Conservation (phyloP, 2,329 filamentous ascomycete species). For the Clonostachys chloroleuca region DNA sequence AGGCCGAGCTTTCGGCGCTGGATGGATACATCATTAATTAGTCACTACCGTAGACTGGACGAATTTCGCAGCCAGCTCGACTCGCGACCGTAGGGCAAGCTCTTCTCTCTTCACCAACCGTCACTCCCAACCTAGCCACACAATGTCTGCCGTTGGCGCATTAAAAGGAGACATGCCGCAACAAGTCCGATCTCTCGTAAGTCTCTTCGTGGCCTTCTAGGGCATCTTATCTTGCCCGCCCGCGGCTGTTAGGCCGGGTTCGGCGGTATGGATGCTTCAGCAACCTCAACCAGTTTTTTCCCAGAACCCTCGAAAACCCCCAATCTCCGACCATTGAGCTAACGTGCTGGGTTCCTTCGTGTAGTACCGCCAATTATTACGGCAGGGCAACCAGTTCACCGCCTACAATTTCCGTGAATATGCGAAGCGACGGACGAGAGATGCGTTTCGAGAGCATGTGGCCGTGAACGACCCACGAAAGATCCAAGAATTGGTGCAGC, state of each 20-base stretch:
- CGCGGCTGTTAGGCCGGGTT: too few relatives aligned
- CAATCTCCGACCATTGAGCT: too few relatives aligned
- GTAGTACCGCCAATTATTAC: slow-evolving; percentile 88
- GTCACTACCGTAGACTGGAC: too few relatives aligned
- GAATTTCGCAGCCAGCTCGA: too few relatives aligned
- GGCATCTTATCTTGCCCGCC: neutral
- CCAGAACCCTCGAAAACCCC: too few relatives aligned
- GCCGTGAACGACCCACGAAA: slow-evolving; percentile 66
- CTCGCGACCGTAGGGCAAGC: neutral
- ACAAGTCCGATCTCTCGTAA: slow-evolving; percentile 52
- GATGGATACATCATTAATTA: too few relatives aligned
- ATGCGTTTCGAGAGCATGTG: slow-evolving; percentile 83
- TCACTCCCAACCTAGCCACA: slow-evolving; percentile 2
- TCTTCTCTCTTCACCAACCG: slow-evolving; percentile 3
- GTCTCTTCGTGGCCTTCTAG: slow-evolving; percentile 12
- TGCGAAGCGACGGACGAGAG: slow-evolving; percentile 82
- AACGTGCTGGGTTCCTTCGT: neutral
- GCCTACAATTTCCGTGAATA: slow-evolving; percentile 99
- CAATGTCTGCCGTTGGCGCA: slow-evolving; percentile 30
- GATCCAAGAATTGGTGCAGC: slow-evolving; percentile 86
- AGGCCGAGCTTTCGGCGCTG: slow-evolving; percentile 20
- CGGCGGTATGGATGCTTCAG: too few relatives aligned
- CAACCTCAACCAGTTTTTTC: too few relatives aligned
- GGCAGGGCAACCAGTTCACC: slow-evolving; percentile 81
- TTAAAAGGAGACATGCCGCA: slow-evolving; percentile 50